Percentiles rank a stretch among this genome's conserved stretches.
phyloP scores from a whole-genome alignment of 228 moss, liverwort and hornwort genomes.

The Sphagnum magellanicum region DNA sequence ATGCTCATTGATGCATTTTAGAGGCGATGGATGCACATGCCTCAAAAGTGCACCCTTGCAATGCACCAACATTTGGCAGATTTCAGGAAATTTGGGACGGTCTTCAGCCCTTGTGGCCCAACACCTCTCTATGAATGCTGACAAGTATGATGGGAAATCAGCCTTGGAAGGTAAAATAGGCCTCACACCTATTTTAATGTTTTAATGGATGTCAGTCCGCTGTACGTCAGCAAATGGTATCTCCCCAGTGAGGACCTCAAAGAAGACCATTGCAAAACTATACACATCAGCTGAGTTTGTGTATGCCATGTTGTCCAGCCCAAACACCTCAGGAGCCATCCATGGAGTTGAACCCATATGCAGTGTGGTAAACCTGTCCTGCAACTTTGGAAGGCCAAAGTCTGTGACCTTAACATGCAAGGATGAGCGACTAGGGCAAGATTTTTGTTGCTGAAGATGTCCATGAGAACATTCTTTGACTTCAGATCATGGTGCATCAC shows the following conservation, averaged over 20 bases:
- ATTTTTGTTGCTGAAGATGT: no score
- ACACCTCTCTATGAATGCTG: slow-evolving; percentile 28
- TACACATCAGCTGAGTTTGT: slow-evolving; percentile 40
- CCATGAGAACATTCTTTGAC: no score
- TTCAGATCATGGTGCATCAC: no score
- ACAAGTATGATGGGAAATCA: slow-evolving; percentile 20
- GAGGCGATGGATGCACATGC: slow-evolving; percentile 33
- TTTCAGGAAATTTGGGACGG: slow-evolving; percentile 29
- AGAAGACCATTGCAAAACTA: slow-evolving; percentile 49
- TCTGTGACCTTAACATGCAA: slow-evolving; percentile 33
- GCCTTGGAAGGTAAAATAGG: slow-evolving; percentile 13
- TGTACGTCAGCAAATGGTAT: slow-evolving; percentile 25
- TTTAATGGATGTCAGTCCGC: slow-evolving; percentile 18
- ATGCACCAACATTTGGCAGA: slow-evolving; percentile 37
- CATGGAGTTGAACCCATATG: slow-evolving; percentile 14
- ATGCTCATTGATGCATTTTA: slow-evolving; percentile 46
- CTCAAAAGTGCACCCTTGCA: slow-evolving; percentile 40
- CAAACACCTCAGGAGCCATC: slow-evolving; percentile 29
- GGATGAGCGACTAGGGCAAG: slow-evolving; percentile 9
- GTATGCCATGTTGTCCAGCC: slow-evolving; percentile 18
- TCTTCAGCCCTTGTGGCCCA: slow-evolving; percentile 34
- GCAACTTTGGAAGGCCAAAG: slow-evolving; percentile 27
- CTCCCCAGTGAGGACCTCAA: slow-evolving; percentile 32
- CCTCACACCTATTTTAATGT: slow-evolving; percentile 33
- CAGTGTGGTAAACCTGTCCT: background rate